These are phyloP conservation scores for Fusarium bulbicola DNA, from an alignment of 2,329 filamentous ascomycete genomes.

Conservation along the genomic window DNA sequence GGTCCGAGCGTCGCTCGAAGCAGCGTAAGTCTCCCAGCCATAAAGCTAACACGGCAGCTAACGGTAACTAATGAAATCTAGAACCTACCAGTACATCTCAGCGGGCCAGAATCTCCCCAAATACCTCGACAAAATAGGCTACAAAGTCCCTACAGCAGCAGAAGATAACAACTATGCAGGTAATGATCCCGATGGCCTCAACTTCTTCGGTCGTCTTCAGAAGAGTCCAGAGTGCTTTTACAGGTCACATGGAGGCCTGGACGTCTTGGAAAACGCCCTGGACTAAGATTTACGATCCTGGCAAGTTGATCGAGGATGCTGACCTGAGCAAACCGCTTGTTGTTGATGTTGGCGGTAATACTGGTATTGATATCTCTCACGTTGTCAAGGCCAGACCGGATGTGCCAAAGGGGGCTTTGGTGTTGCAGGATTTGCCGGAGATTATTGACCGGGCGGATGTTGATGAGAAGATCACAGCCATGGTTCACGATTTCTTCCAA, in stretches of 20 bases:
- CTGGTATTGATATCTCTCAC: slow-evolving; percentile 24
- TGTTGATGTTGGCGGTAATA: slow-evolving; percentile 32
- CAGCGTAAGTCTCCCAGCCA: not conserved
- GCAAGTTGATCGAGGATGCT: slow-evolving; percentile 10
- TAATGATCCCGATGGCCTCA: slow-evolving; percentile 21
- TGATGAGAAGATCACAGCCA: slow-evolving; percentile 15
- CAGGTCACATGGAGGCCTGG: slow-evolving; percentile 31
- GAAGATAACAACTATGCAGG: slow-evolving; percentile 14
- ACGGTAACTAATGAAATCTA: not conserved
- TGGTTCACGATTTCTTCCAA: slow-evolving; percentile 29
- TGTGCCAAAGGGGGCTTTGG: not conserved
- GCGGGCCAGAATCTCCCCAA: slow-evolving; percentile 28
- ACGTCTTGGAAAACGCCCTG: slow-evolving; percentile 32
- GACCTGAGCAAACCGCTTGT: slow-evolving; percentile 13
- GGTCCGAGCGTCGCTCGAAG: slow-evolving; percentile 26
- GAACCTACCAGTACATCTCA: slow-evolving; percentile 29
- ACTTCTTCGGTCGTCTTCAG: slow-evolving; percentile 29
- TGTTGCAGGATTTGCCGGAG: slow-evolving; percentile 30
- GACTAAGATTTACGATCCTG: slow-evolving; percentile 29
- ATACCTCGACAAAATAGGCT: slow-evolving; percentile 19
- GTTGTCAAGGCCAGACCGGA: slow-evolving; percentile 9
- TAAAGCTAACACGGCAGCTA: rapidly evolving
- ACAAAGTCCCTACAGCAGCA: slow-evolving; percentile 17
- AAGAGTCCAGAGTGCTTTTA: slow-evolving; percentile 29
- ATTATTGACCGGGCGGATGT: slow-evolving; percentile 15